Evolutionary conservation across 73 alveolate species (phyloP).

Genomic region (Paramecium sonneborni): DNA sequence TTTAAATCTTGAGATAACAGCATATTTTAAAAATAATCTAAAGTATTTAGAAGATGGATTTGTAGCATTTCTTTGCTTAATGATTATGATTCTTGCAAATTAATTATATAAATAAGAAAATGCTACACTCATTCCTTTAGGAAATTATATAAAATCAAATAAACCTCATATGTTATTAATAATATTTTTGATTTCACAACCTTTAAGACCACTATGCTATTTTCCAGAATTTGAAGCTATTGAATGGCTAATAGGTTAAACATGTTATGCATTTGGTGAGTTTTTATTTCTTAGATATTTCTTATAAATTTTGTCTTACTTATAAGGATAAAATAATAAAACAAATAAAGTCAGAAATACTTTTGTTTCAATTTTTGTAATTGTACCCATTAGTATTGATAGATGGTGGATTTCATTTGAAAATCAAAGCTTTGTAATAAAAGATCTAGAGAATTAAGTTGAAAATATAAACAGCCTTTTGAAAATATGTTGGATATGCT

Average conservation of each 20-base stretch:
- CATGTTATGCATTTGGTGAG: constrained; percentile 32
- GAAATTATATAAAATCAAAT: neutral
- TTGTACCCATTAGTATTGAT: constrained; percentile 21
- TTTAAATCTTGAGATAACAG: neutral
- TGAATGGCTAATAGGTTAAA: constrained; percentile 36
- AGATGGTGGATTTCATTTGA: constrained; percentile 29
- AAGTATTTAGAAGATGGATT: constrained; percentile 33
- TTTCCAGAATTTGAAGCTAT: constrained; percentile 42
- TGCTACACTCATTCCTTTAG: neutral
- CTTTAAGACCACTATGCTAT: constrained; percentile 10
- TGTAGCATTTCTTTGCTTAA: neutral
- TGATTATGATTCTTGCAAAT: neutral
- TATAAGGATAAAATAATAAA: neutral
- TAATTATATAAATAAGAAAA: neutral
- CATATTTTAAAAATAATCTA: neutral
- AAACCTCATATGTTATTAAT: neutral
- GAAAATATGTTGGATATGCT: constrained; percentile 16
- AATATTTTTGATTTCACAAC: constrained; percentile 9
- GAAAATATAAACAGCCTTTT: neutral
- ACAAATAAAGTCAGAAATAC: neutral
- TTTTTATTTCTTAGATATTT: neutral
- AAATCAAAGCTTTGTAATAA: neutral
- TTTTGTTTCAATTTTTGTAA: constrained; percentile 5
- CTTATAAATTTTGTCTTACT: neutral
- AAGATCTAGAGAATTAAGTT: neutral